phyloP scores from a whole-genome alignment of 2,329 filamentous ascomycete genomes.

The Nemania bipapillata region DNA sequence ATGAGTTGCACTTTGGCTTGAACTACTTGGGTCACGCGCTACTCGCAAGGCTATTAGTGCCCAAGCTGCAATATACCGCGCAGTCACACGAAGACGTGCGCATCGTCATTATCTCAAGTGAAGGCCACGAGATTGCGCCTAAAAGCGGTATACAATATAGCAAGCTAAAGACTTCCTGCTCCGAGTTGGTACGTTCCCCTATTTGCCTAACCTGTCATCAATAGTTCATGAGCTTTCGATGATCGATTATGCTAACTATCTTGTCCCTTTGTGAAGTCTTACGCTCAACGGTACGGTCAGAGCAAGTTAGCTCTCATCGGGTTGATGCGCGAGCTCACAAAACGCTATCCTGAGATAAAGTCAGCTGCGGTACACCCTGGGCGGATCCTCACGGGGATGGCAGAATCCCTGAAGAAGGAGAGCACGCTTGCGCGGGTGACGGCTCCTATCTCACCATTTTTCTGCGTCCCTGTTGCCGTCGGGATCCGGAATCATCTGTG shows the following conservation, averaged over 20 bases:
- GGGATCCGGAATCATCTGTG: slow-evolving; percentile 19
- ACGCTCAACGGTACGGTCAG: slow-evolving; percentile 33
- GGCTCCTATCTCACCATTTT: neutral
- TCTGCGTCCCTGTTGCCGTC: neutral
- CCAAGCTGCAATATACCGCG: slow-evolving; percentile 25
- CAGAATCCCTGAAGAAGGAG: neutral
- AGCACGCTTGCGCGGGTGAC: slow-evolving; percentile 8
- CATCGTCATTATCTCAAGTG: slow-evolving; percentile 32
- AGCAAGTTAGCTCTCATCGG: slow-evolving; percentile 40
- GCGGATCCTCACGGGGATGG: slow-evolving; percentile 20
- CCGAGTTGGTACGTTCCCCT: slow-evolving; percentile 6
- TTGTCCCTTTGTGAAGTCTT: neutral
- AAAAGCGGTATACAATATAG: neutral
- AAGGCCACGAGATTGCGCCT: neutral
- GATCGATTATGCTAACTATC: neutral
- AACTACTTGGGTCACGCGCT: slow-evolving; percentile 59
- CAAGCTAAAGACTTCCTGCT: neutral
- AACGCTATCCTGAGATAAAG: slow-evolving; percentile 29
- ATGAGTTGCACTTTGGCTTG: slow-evolving; percentile 58
- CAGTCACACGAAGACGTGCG: slow-evolving; percentile 27
- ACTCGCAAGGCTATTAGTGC: slow-evolving; percentile 46
- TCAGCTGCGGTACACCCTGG: slow-evolving; percentile 30
- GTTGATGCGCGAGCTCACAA: slow-evolving; percentile 33
- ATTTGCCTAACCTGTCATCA: neutral
- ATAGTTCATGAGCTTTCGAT: neutral